These are phyloP conservation scores for Sordaria brevicollis DNA, from an alignment of 495 filamentous ascomycete species.

Conservation along the genomic window DNA sequence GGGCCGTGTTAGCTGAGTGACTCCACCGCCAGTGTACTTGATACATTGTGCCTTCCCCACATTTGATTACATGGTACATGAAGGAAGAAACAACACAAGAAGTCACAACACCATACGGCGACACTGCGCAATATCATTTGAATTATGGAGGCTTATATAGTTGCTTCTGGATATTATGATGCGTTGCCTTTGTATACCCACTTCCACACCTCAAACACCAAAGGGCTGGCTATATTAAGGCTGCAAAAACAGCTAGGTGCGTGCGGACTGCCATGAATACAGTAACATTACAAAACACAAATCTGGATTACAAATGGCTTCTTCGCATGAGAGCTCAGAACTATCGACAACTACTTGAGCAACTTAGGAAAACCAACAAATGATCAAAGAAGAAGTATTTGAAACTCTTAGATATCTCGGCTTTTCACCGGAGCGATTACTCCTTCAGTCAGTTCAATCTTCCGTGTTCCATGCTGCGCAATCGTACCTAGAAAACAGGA, in stretches of 20 bases:
- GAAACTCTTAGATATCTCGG: not conserved
- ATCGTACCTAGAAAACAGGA: not conserved
- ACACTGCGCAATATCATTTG: not conserved
- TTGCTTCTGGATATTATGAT: too few relatives aligned
- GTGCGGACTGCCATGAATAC: not conserved
- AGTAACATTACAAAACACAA: not conserved
- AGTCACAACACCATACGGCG: not conserved
- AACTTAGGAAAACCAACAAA: not conserved
- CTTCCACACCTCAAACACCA: too few relatives aligned
- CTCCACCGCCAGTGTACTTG: not conserved
- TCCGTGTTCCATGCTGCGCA: not conserved
- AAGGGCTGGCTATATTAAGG: too few relatives aligned
- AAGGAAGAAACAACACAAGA: too few relatives aligned
- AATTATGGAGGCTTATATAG: not conserved
- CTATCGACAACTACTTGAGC: not conserved
- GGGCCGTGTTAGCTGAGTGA: too few relatives aligned
- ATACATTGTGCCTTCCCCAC: not conserved
- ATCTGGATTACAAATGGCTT: not conserved
- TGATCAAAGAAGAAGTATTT: not conserved
- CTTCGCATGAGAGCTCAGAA: not conserved
- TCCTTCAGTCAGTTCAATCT: not conserved
- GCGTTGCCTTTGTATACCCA: not conserved
- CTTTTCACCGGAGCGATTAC: not conserved
- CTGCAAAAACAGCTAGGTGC: not conserved
- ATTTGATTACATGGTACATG: not conserved